Base-by-base conservation (phyloP, 257 asterid species). In the Nemophila menziesii region DNA sequence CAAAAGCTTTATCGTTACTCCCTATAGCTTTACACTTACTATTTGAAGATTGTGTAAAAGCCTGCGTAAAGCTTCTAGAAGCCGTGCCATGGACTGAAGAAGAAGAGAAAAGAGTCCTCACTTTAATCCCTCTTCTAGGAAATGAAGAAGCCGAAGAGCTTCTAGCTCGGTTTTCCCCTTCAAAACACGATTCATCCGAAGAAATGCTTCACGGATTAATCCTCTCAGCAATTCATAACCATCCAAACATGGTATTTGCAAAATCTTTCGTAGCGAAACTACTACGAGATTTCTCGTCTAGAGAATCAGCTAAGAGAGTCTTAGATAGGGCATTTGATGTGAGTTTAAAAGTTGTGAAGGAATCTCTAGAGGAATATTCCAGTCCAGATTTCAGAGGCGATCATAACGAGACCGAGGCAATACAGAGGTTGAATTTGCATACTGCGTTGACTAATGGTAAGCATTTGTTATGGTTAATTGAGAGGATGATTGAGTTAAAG, bases 71-170 rank as follows among this genome's bases (percentile, higher is more conserved):
- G 39, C 78, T 75, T 64, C 78, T 89, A 0, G 98, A 89, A 80
- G 94, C 92, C 12, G 93, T 89, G 40, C 98, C 98, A 2, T 89
- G 98, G 98, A 69, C 92, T 3, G 94, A 89, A 47, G 95, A 89
- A 7, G 95, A 89, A 59, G 98, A 84, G 48, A 67, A 44, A 29
- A 74, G 59, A 60, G 52, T 89, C 13, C 16, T 84, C 24, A 51
- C 33, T 58, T 37, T 89, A 49, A 58, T 80, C 64, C 95, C 95
- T 1, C 43, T 69, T 17, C 46, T 89, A 52, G 69, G 68, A 5
- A 47, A 60, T 7, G 85, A 84, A 24, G 98, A 89, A 51, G 57
- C 80, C 8, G 61, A 75, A 52, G 95, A 89, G 68, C 86, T 89
- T 24, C 43, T 80, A 0, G 72, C 70, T 23, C 68, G 95, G 68